Conservation (phyloP, 2,329 filamentous ascomycete genomes). For the Shiraia bambusicola region DNA sequence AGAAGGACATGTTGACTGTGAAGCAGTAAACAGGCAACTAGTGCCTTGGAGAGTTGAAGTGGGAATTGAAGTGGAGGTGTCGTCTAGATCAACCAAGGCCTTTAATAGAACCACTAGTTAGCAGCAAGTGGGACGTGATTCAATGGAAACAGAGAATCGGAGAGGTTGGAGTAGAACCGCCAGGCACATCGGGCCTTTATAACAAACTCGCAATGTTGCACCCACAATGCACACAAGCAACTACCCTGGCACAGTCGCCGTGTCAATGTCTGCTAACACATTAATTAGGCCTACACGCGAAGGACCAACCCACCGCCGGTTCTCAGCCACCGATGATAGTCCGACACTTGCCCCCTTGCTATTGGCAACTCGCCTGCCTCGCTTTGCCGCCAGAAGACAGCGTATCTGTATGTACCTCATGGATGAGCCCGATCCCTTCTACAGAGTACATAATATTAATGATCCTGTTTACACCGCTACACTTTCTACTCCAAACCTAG, state of each 20-base stretch:
- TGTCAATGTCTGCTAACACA: not conserved
- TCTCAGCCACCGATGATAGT: not conserved
- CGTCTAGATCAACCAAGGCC: not conserved
- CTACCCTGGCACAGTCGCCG: not conserved
- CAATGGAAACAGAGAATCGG: not conserved
- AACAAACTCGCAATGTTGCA: conserved; percentile 4
- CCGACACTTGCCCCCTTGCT: not conserved
- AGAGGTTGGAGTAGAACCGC: not conserved
- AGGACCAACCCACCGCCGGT: not conserved
- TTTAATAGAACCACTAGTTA: not conserved
- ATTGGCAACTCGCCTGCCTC: conserved; percentile 2
- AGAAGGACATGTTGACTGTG: conserved; percentile 37
- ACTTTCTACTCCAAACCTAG: not conserved
- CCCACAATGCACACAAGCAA: conserved; percentile 2
- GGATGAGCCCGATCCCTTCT: not conserved
- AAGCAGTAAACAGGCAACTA: conserved; percentile 13
- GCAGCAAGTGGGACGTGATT: not conserved
- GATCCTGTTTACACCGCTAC: not conserved
- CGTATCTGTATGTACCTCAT: not conserved
- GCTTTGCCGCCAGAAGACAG: conserved; percentile 2
- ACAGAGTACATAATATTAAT: no score
- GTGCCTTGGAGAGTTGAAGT: conserved; percentile 7
- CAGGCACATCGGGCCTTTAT: conserved; percentile 4
- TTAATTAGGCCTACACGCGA: conserved; percentile 6
- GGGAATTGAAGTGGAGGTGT: not conserved